These are phyloP conservation scores for Cutaneotrichosporon sp. DNA, from an alignment of 1,284 basidiomycete genomes.

Conservation along the genomic window DNA sequence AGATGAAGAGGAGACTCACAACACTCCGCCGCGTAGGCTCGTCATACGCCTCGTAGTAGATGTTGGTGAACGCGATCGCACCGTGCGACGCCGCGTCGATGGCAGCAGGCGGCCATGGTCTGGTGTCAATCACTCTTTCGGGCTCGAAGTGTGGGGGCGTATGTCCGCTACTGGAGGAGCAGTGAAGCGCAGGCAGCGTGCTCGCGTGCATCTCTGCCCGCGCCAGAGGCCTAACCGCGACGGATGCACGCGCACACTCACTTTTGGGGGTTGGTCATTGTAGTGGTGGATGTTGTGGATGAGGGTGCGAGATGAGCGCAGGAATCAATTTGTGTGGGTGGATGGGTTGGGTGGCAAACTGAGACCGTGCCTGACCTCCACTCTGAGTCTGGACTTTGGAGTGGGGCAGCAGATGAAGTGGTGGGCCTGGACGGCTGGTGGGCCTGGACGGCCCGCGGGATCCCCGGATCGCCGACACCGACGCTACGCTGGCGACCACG, in stretches of 20 bases:
- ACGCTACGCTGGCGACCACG: neutral
- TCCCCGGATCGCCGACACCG: neutral
- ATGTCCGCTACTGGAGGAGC: no score
- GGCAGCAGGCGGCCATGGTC: slow-evolving; percentile 41
- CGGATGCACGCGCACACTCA: no score
- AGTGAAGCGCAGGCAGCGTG: no score
- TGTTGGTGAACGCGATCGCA: slow-evolving; percentile 48
- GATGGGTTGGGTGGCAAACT: neutral
- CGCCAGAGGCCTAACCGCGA: no score
- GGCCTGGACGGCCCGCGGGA: neutral
- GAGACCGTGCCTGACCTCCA: no score
- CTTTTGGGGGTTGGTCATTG: slow-evolving; percentile 16
- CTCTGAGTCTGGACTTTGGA: no score
- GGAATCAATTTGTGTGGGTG: no score
- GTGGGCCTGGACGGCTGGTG: neutral
- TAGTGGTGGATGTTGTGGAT: slow-evolving; percentile 9
- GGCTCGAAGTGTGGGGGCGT: no score
- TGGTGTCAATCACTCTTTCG: no score
- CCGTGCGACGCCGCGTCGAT: slow-evolving; percentile 50
- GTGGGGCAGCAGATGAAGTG: no score
- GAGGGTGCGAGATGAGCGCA: neutral
- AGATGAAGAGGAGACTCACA: slow-evolving; percentile 25
- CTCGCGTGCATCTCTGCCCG: no score
- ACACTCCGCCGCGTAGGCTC: slow-evolving; percentile 41
- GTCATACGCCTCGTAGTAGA: slow-evolving; percentile 51